These are phyloP conservation scores for Pichia sp. DNA, from an alignment of 1,139 yeast species.

Conservation along the genomic window DNA sequence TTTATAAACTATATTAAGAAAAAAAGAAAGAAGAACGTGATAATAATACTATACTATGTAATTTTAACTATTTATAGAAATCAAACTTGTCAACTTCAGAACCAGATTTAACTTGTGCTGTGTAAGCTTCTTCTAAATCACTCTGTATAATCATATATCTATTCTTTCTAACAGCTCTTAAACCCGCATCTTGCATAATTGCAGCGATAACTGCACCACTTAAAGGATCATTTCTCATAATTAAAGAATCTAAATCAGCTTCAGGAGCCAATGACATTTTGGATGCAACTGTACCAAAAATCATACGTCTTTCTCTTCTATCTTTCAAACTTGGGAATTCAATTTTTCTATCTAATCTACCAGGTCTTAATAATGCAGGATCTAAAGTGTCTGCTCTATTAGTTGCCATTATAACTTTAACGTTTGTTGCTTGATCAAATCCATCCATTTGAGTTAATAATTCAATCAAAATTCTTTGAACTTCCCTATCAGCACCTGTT, in stretches of 20 bases:
- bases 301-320: conserved; percentile 94
- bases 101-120: conserved; percentile 92
- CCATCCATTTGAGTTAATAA: conserved; percentile 99
- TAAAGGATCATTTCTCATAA: conserved; percentile 91
- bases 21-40: too few relatives aligned
- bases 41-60: too few relatives aligned
- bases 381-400: conserved; percentile 97
- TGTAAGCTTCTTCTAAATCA: conserved; percentile 96
- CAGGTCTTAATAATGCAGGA: conserved; percentile 96
- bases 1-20: conserved; percentile 33
- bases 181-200: conserved; percentile 99
- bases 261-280: conserved; percentile 98
- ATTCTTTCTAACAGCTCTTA: conserved; percentile 96
- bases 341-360: conserved; percentile 96
- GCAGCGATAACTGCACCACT: conserved; percentile 99
- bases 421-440: conserved; percentile 91
- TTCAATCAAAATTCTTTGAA: conserved; percentile 94
- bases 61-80: conserved; percentile 65
- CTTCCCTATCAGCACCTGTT: conserved; percentile 99
- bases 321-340: conserved; percentile 95
- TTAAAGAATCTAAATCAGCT: conserved; percentile 89
- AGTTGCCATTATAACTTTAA: conserved; percentile 98
- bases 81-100: conserved; percentile 96
- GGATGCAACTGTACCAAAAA: conserved; percentile 92
- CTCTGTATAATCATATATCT: conserved; percentile 93